Evolutionary conservation across 208 protist species (phyloP), one percentile per base, ranked within the genome.

Genomic region (Leptomonas pyrrhocoris): DNA sequence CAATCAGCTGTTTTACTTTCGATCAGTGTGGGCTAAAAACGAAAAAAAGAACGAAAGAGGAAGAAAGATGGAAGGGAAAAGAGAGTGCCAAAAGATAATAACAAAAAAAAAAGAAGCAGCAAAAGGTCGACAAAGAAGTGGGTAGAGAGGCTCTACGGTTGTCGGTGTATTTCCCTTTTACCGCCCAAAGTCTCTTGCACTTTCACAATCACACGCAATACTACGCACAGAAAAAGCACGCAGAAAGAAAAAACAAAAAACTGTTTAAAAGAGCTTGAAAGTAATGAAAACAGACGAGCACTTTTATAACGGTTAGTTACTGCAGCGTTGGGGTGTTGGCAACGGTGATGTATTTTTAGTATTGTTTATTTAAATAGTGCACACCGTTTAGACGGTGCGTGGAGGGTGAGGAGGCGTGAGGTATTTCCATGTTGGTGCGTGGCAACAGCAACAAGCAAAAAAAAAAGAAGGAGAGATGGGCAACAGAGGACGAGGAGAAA

Each of bases 101-200:
- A 50, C 15, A 50, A 49, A 49, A 38, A 30, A 46, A 50, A 50
- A 16, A 62, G n/a, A 25, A 7, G 56, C 7, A 62, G 38, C 36
- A 53, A 64, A 49, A 64, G 40, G 27, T 23, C 13, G 58, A 53
- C 43, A 64, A 64, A 7, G 27, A 25, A 64, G 43, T 49, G 54
- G 12, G 43, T 58, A 1, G 4, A 61, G 23, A 61, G 36, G 9
- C 56, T 48, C 56, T 6, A 31, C 34, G 1, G 23, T n/a, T 45
- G 56, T 31, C n/a, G 38, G 23, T 25, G 38, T 45, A 30, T 49
- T 61, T 61, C 43, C 54, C 34, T 43, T 58, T 18, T 61, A 38
- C 38, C 8, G 23, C 18, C 11, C 7, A n/a, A 49, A 9, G 1
- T 64, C 40, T 0, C 34, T 36, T 38, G 51, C 6, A 57, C 1